phyloP scores from a whole-genome alignment of 192 early-diverging fungal genomes.

The Linnemannia zychae region DNA sequence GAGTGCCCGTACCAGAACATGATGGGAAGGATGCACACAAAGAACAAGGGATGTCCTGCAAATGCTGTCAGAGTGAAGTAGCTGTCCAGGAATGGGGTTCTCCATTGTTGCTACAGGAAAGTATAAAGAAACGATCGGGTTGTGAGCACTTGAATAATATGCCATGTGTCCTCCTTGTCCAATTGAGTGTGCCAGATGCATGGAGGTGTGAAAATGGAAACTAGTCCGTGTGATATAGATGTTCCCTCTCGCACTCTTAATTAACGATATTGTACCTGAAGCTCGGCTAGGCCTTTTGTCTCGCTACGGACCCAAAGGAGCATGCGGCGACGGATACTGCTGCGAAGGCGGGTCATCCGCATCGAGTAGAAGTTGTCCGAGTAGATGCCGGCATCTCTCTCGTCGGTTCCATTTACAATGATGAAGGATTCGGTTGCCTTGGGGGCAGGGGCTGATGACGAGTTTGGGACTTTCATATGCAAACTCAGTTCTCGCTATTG shows the following conservation, averaged over 20 bases:
- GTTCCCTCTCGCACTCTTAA: background rate
- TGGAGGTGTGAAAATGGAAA: background rate
- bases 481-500: background rate
- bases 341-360: constrained; percentile 56
- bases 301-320: constrained; percentile 62
- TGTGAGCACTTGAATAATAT: background rate
- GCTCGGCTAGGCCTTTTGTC: constrained; percentile 56
- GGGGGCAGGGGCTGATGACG: background rate
- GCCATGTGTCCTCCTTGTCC: too few relatives aligned
- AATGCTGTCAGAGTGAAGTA: constrained; percentile 81
- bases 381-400: constrained; percentile 66
- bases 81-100: constrained; percentile 68
- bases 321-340: constrained; percentile 54
- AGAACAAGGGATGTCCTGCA: constrained; percentile 90
- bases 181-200: too few relatives aligned
- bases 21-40: constrained; percentile 83
- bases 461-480: background rate
- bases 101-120: constrained; percentile 50
- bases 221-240: background rate
- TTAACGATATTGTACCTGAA: constrained; percentile 56
- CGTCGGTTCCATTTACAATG: constrained; percentile 46
- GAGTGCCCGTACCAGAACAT: constrained; percentile 84
- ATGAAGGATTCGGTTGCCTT: constrained; percentile 25
- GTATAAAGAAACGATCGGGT: background rate
- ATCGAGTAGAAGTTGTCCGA: constrained; percentile 63